Percentiles rank a stretch among this genome's conserved stretches.
Conservation (phyloP, 768 basidiomycete genomes). For the button mushroom (Agaricus bisporus) region DNA sequence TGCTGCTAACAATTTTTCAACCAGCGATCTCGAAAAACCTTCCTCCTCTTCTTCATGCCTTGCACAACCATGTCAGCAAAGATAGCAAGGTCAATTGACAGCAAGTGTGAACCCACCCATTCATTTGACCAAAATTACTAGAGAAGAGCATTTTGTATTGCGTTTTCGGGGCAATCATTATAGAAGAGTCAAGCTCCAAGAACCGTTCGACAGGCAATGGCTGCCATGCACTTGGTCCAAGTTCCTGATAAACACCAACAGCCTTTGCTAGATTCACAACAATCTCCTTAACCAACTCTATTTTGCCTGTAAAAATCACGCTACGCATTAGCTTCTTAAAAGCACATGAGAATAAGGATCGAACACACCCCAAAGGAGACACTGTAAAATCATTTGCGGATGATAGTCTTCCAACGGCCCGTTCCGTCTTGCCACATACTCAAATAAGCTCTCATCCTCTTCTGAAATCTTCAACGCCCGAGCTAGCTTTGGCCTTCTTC, state of each 20-base stretch:
- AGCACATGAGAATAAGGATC: neutral
- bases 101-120: conserved; percentile 34
- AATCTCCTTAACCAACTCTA: conserved; percentile 79
- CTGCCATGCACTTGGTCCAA: conserved; percentile 30
- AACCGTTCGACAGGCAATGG: conserved; percentile 55
- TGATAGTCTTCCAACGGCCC: conserved; percentile 90
- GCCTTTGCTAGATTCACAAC: conserved; percentile 58
- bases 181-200: conserved; percentile 30
- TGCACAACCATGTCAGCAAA: neutral
- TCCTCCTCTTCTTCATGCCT: conserved; percentile 48
- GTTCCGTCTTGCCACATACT: conserved; percentile 75
- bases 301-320: conserved; percentile 52
- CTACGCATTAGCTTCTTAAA: neutral
- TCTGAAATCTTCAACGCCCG: conserved; percentile 12
- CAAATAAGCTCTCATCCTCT: conserved; percentile 55
- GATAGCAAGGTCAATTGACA: neutral
- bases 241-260: conserved; percentile 18
- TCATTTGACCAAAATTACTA: conserved; percentile 26
- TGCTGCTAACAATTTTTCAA: conserved; percentile 53
- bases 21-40: conserved; percentile 54
- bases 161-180: conserved; percentile 23
- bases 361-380: conserved; percentile 80
- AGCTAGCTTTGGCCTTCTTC: neutral
- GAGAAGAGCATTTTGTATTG: conserved; percentile 52
- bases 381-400: conserved; percentile 89